Conservation (phyloP, 2,329 filamentous ascomycete species). For the Fusarium sp. region DNA sequence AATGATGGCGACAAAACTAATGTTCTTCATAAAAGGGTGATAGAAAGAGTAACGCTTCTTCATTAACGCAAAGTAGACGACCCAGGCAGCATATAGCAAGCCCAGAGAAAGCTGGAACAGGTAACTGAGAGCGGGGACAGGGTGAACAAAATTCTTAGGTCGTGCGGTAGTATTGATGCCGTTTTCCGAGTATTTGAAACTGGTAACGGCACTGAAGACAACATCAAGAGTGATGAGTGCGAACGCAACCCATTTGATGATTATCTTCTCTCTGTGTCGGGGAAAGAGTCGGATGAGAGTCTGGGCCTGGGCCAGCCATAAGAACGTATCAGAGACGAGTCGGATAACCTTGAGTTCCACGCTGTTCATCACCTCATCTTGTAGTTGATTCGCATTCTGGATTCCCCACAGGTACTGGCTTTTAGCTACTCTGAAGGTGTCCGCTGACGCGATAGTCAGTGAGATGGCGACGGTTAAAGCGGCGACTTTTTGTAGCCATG, state of each 20-base stretch:
- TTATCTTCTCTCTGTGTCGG: constrained; percentile 94
- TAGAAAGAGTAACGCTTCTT: constrained; percentile 93
- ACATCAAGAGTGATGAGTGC: constrained; percentile 91
- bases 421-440: constrained; percentile 88
- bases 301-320: constrained; percentile 98
- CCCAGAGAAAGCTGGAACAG: constrained; percentile 89
- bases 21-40: constrained; percentile 90
- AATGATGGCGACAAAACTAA: constrained; percentile 80
- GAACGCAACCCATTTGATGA: constrained; percentile 99
- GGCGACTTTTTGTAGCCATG: constrained; percentile 90
- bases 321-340: constrained; percentile 93
- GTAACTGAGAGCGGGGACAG: constrained; percentile 90
- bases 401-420: constrained; percentile 81
- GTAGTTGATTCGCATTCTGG: constrained; percentile 81
- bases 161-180: constrained; percentile 66
- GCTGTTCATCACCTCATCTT: constrained; percentile 82
- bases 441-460: constrained; percentile 90
- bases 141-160: constrained; percentile 84
- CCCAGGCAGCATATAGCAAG: constrained; percentile 90
- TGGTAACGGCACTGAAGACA: constrained; percentile 91
- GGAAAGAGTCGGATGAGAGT: constrained; percentile 96
- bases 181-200: constrained; percentile 70
- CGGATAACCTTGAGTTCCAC: constrained; percentile 89
- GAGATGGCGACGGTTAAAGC: constrained; percentile 82
- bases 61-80: constrained; percentile 91